Evolutionary conservation across 768 basidiomycete species (phyloP), one percentile per base, ranked within the genome.

Genomic region (Phylloporus arenicola): DNA sequence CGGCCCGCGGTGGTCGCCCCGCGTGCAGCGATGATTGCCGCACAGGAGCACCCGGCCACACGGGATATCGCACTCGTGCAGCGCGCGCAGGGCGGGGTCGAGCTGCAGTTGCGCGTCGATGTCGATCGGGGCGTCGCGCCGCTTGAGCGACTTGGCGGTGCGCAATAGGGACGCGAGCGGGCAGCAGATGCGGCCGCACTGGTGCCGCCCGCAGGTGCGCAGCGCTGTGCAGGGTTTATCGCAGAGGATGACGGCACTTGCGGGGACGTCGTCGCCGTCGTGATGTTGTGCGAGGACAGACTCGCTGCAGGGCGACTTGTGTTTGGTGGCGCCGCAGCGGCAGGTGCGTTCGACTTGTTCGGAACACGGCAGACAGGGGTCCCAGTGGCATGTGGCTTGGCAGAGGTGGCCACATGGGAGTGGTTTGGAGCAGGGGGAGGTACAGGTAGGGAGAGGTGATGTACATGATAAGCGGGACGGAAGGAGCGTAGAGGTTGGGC

Each of bases 141-240:
- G 57, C 58, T 80, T 82, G 39, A 45, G 34, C 2, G 60, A 35
- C 72, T 85, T 89, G 33, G 82, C 69, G 59, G 67, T 73, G 60
- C 86, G 88, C 57, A 76, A 75, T 19, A 65, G 53, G 17, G 76
- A 80, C 0, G 92, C 86, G 0, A 97, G 77, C 0, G 96, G 94
- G 60, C 96, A 99, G 64, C 96, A 98, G 9, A 85, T 52, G 4
- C 93, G 77, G 16, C 75, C 74, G 63, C 96, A 98, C 54, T 86
- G 83, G 60, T 99, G 96, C 19, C 83, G 75, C 0, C 94, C 91
- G 62, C 96, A 98, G 8, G 80, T 77, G 14, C 92, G 80, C 10
- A 92, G 71, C 0, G 84, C 88, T 17, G 72, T 70, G 63, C 96
- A 99, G 1, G 83, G 79, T 29, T 80, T 78, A 49, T 92, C 86